These are phyloP conservation scores for Magnolia changhungtana DNA, from an alignment of 164 flowering plant species.

Conservation along the genomic window DNA sequence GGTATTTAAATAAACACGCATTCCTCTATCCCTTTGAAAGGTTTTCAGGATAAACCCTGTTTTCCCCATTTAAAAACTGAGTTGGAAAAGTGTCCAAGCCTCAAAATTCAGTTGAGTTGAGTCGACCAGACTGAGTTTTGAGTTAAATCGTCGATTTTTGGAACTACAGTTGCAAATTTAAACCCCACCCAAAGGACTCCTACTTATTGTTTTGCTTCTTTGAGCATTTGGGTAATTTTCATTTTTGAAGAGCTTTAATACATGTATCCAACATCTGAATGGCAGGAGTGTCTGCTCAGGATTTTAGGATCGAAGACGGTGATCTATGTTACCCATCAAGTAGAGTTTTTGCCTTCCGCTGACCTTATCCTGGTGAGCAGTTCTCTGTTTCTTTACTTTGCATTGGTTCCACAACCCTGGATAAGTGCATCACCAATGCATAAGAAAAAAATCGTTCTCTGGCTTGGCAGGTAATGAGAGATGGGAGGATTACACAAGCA, in stretches of 20 bases:
- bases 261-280: neutral
- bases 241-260: no score
- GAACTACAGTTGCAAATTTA: neutral
- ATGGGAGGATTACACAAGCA: slow-evolving; percentile 74
- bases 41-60: no score
- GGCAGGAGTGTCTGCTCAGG: slow-evolving; percentile 62
- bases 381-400: neutral
- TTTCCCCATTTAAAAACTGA: no score
- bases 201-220: neutral
- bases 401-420: neutral
- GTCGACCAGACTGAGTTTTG: neutral
- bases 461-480: slow-evolving; percentile 62
- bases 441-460: neutral
- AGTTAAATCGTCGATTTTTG: neutral
- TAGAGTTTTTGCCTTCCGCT: slow-evolving; percentile 69
- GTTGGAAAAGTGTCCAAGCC: no score
- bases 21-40: no score
- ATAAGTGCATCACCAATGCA: neutral
- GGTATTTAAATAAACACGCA: no score
- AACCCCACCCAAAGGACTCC: neutral
- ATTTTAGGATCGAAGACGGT: slow-evolving; percentile 58
- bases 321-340: slow-evolving; percentile 73
- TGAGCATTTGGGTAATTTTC: neutral
- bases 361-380: slow-evolving; percentile 57
- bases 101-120: no score